A percentile compares a stretch with the other conserved stretches of the same genome.
Evolutionary conservation across 148 eudicot genomes (phyloP).

Genomic region (Fallopia convolvulus): DNA sequence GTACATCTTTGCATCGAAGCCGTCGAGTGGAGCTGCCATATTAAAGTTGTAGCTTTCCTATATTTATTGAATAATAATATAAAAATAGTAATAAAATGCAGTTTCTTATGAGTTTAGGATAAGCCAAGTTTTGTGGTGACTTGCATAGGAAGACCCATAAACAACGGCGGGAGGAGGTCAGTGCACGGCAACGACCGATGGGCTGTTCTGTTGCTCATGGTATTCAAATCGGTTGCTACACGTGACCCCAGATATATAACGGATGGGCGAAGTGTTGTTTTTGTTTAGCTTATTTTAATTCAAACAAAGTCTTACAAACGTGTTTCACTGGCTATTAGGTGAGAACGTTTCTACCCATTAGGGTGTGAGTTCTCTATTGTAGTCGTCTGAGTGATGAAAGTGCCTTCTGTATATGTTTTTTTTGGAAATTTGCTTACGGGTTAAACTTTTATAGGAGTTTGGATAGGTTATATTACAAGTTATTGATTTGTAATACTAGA

Average conservation of each 20-base stretch:
- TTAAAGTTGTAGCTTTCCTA: constrained; percentile 36
- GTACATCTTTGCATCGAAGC: constrained; percentile 83
- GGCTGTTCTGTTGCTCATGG: neutral
- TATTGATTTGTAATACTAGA: no score
- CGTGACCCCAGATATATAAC: neutral
- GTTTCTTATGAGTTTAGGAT: neutral
- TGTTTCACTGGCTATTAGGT: no score
- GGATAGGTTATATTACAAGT: no score
- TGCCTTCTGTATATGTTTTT: no score
- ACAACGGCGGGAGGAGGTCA: neutral
- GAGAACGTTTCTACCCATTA: no score
- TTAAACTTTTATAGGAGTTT: no score
- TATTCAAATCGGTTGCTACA: neutral
- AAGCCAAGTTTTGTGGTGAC: neutral
- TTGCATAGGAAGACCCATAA: constrained; percentile 4
- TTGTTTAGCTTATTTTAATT: neutral
- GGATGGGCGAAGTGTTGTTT: neutral
- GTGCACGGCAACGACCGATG: constrained; percentile 1
- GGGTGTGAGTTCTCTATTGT: no score
- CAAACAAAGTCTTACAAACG: no score
- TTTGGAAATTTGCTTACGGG: no score
- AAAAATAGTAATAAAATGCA: neutral
- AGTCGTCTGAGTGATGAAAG: no score
- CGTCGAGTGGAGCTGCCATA: constrained; percentile 89
- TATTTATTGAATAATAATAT: neutral